Evolutionary conservation across 129 eudicot species (phyloP).

Genomic region (Calendula officinalis): DNA sequence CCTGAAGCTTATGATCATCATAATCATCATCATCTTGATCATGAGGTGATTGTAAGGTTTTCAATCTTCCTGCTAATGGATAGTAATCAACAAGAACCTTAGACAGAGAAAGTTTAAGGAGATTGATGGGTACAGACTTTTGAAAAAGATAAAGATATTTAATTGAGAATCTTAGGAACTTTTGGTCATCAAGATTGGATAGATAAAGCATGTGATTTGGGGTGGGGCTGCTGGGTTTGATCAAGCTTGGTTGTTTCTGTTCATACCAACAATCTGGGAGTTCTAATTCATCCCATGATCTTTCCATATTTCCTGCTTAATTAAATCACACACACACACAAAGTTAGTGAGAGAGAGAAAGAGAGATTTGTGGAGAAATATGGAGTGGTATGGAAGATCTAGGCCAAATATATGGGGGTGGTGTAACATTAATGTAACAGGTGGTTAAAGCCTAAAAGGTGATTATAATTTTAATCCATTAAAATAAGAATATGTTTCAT

Average conservation of each 20-base stretch:
- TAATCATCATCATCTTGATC: slow-evolving; percentile 40
- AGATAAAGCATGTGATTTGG: slow-evolving; percentile 68
- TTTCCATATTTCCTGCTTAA: slow-evolving; percentile 39
- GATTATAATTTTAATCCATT: too few relatives aligned
- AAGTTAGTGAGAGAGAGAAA: slow-evolving; percentile 9
- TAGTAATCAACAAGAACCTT: slow-evolving; percentile 73
- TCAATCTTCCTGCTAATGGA: slow-evolving; percentile 86
- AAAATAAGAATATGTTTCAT: too few relatives aligned
- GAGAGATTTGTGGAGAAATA: slow-evolving; percentile 33
- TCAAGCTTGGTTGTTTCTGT: slow-evolving; percentile 50
- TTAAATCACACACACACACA: slow-evolving; percentile 1
- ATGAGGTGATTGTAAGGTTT: slow-evolving; percentile 15
- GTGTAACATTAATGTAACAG: background rate
- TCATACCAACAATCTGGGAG: slow-evolving; percentile 74
- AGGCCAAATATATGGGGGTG: slow-evolving; percentile 3
- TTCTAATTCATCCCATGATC: slow-evolving; percentile 39
- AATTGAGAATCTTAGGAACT: slow-evolving; percentile 84
- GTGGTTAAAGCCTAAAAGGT: background rate
- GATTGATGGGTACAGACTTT: slow-evolving; percentile 42
- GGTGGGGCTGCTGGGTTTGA: slow-evolving; percentile 64
- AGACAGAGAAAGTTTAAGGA: slow-evolving; percentile 58
- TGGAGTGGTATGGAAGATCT: slow-evolving; percentile 19
- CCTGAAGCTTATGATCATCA: slow-evolving; percentile 65
- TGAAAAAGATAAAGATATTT: slow-evolving; percentile 74
- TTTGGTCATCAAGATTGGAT: slow-evolving; percentile 93